A percentile compares a stretch with the other conserved stretches of the same genome.
phyloP scores from a whole-genome alignment of 495 filamentous ascomycete species.

The Bathelium albidoporum region DNA sequence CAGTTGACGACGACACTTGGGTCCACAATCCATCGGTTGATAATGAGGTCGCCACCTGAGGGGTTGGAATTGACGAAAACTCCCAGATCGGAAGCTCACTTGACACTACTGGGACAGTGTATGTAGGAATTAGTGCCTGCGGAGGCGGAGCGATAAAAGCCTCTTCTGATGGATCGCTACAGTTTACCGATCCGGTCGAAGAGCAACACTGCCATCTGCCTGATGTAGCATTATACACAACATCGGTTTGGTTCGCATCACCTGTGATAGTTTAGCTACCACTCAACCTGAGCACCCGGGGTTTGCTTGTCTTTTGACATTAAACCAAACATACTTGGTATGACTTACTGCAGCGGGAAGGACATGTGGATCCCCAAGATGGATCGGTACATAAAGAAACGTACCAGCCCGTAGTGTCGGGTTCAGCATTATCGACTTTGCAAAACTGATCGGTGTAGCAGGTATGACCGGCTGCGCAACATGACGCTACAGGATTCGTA shows the following conservation, averaged over 20 bases:
- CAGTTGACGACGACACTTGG: neutral
- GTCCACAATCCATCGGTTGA: neutral
- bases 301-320: too few species aligned
- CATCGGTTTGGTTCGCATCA: neutral
- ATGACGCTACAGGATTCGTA: neutral
- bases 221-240: neutral
- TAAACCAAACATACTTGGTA: neutral
- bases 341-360: neutral
- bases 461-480: neutral
- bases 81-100: neutral
- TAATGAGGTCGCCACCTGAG: neutral
- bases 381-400: neutral
- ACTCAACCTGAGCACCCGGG: neutral
- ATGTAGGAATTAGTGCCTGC: neutral
- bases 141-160: neutral
- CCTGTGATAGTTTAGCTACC: neutral
- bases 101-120: neutral
- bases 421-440: neutral
- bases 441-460: neutral
- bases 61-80: neutral
- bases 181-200: neutral
- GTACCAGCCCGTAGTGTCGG: neutral
- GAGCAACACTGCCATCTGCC: neutral
- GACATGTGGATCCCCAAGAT: neutral
- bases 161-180: neutral